Conservation (phyloP, 306 rosid species). For the Trichosanthes cucumerina region DNA sequence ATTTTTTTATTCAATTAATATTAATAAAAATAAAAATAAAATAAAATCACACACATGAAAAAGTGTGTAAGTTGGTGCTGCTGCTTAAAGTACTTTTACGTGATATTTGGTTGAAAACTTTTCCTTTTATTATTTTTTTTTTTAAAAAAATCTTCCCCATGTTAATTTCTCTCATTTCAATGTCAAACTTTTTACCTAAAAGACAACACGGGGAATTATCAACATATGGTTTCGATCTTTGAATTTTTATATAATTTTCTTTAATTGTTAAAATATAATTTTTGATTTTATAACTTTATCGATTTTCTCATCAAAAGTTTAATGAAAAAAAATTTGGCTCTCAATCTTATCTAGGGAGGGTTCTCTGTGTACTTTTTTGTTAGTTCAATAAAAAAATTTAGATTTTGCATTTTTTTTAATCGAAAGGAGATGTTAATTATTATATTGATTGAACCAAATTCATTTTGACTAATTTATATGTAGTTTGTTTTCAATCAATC, state of each 20-base stretch:
- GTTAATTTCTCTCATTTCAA: background rate
- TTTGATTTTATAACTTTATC: background rate
- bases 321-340: no score
- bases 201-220: background rate
- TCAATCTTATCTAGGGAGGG: no score
- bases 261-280: background rate
- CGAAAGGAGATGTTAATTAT: no score
- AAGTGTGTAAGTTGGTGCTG: background rate
- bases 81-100: conserved; percentile 6
- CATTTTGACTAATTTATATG: no score
- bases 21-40: no score
- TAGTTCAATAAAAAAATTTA: no score
- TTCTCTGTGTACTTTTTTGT: no score
- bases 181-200: conserved; percentile 3
- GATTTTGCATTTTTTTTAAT: no score
- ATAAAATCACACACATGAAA: background rate
- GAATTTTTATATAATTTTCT: background rate
- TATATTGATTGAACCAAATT: no score
- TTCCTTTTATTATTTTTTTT: background rate
- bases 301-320: background rate
- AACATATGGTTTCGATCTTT: background rate
- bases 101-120: conserved; percentile 2
- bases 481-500: no score
- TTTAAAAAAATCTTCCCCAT: background rate
- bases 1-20: no score